phyloP scores from a whole-genome alignment of 163 green algal genomes.

The Smithsoniella earleae region DNA sequence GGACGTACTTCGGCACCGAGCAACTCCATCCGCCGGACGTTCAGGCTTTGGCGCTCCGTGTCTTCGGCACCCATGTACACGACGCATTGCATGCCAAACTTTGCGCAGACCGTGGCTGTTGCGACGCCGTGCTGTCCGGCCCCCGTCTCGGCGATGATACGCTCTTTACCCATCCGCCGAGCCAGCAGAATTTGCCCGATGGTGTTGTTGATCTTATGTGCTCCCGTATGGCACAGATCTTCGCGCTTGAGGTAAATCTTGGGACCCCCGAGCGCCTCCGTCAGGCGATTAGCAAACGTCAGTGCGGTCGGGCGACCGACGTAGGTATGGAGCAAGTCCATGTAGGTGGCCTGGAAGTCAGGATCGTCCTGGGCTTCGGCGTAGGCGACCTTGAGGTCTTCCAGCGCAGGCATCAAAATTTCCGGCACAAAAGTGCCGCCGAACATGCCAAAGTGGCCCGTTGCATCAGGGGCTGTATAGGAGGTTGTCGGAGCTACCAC shows the following conservation, averaged over 20 bases:
- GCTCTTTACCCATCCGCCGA: not conserved
- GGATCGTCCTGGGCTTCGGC: slow-evolving; percentile 56
- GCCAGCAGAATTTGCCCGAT: slow-evolving; percentile 8
- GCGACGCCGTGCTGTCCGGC: slow-evolving; percentile 20
- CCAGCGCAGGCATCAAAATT: slow-evolving; percentile 86
- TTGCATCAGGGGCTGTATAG: no score
- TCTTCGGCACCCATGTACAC: slow-evolving; percentile 23
- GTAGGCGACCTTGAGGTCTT: slow-evolving; percentile 79
- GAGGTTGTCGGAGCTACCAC: no score
- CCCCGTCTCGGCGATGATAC: slow-evolving; percentile 23
- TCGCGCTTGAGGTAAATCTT: slow-evolving; percentile 29
- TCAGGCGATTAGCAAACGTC: not conserved
- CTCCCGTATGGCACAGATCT: slow-evolving; percentile 7
- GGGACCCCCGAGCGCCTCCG: not conserved
- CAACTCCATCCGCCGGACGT: slow-evolving; percentile 12
- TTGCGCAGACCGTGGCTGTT: slow-evolving; percentile 11
- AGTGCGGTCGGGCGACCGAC: not conserved
- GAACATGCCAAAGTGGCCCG: no score
- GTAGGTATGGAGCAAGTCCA: no score
- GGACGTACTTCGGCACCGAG: slow-evolving; percentile 1
- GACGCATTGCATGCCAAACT: slow-evolving; percentile 14
- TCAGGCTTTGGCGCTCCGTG: not conserved
- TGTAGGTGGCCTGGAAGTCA: slow-evolving; percentile 54
- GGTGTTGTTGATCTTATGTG: slow-evolving; percentile 27
- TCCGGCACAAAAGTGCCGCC: slow-evolving; percentile 91